These are phyloP conservation scores for Silene noctiflora DNA, from an alignment of 179 eudicot genomes.

Conservation along the genomic window DNA sequence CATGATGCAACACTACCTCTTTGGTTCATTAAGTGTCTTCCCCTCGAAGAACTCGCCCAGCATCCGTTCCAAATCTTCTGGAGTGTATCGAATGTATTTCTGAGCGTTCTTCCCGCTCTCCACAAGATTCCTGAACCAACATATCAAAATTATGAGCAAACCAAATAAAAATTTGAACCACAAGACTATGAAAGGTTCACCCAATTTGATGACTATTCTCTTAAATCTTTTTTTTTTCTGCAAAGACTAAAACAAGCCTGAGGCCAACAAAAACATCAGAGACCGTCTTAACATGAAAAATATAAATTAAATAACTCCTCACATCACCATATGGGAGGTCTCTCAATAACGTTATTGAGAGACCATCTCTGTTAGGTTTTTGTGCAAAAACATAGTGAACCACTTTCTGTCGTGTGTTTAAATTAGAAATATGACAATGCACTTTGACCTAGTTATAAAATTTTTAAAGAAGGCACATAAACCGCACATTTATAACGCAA, in stretches of 20 bases:
- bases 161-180: neutral
- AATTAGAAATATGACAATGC: neutral
- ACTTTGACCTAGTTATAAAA: neutral
- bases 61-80: conserved; percentile 95
- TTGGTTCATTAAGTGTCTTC: conserved; percentile 61
- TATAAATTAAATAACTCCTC: no score
- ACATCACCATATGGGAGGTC: no score
- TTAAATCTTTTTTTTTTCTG: neutral
- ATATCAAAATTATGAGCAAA: neutral
- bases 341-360: no score
- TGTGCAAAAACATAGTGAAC: neutral
- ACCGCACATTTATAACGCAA: neutral
- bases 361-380: no score
- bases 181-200: neutral
- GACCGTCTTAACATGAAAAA: no score
- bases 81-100: conserved; percentile 75
- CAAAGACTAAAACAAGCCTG: neutral
- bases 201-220: neutral
- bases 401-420: neutral
- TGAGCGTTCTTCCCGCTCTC: conserved; percentile 90
- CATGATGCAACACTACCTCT: conserved; percentile 22
- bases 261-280: no score
- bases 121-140: conserved; percentile 59
- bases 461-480: neutral
- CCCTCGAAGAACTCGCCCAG: conserved; percentile 93